Base-by-base conservation (phyloP, 2,329 filamentous ascomycete genomes). In the Byssothecium circinans region DNA sequence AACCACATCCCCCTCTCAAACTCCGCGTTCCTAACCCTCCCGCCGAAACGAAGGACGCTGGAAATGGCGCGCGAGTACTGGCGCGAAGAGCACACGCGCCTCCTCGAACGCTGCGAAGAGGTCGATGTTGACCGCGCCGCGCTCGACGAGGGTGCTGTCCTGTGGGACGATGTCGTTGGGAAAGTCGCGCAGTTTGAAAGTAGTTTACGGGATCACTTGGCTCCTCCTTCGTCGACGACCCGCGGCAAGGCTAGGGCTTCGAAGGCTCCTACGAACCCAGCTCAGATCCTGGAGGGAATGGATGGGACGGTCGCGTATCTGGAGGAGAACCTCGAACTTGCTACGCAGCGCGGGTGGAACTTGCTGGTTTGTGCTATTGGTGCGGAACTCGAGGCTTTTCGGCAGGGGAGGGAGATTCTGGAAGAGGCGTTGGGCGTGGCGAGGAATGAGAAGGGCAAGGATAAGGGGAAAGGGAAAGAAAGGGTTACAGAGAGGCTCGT, bases 331-430 rank as follows among this genome's bases (percentile, higher is more conserved):
- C 60, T 84, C 20, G 71, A 75, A 1, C 62, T 78, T 2, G 85
- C 85, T 0, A 81, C 87, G 50, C 72, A 76, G 1, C 81, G 81
- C 47, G 78, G 79, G 14, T 92, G 88, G 88, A 91, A 86, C 47
- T 72, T 91, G 14, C 75, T 92, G 15, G 84, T 91, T 4, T 88
- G 83, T 42, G 87, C 87, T 10, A 83, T 92, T 27, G 86, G 87
- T 0, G 88, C 88, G 0, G 88, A 89, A 65, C 63, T 88, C 1
- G 84, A 86, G 49, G 85, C 85, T 2, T 84, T 88, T 50, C 73
- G 73, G 25, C 80, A 85, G 58, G 84, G 84, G 1, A 78, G 79
- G 56, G 68, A 74, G 2, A 74, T 89, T 34, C 70, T 89, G n/a
- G 63, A 73, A 32, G 63, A 69, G 10, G 64, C 70, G 10, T 57